Evolutionary conservation across 305 asterid genomes (phyloP).

Genomic region (Solanum chacoense): DNA sequence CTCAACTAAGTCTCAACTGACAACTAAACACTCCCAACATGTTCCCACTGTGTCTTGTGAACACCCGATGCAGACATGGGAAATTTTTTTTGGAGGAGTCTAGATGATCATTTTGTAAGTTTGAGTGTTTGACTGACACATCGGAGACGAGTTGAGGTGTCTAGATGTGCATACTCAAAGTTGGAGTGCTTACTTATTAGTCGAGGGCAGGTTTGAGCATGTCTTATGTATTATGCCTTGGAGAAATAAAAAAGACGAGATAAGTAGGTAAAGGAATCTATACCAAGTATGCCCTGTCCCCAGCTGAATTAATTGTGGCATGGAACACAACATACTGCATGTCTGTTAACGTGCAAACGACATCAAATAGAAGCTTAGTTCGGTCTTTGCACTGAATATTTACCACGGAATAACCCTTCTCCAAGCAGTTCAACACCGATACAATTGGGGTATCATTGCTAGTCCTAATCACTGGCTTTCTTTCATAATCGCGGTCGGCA

Average conservation of each 20-base stretch:
- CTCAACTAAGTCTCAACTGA: neutral
- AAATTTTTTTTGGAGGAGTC: neutral
- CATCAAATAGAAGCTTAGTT: slow-evolving; percentile 57
- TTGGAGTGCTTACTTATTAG: neutral
- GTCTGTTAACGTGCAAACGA: slow-evolving; percentile 68
- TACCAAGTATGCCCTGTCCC: slow-evolving; percentile 57
- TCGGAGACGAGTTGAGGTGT: neutral
- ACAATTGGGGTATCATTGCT: slow-evolving; percentile 22
- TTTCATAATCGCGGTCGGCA: slow-evolving; percentile 79
- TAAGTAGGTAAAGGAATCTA: neutral
- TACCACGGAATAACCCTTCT: slow-evolving; percentile 62
- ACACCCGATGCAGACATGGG: neutral
- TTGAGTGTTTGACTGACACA: neutral
- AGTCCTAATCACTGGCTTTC: slow-evolving; percentile 22
- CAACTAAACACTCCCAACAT: neutral
- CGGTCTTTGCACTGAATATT: slow-evolving; percentile 58
- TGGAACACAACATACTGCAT: slow-evolving; percentile 70
- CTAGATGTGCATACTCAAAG: neutral
- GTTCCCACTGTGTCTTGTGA: neutral
- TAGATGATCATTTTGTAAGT: neutral
- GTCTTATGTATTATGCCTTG: neutral
- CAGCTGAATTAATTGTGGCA: slow-evolving; percentile 49
- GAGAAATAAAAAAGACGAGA: neutral
- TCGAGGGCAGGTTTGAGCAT: neutral
- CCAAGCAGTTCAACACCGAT: slow-evolving; percentile 44